Base-by-base conservation (phyloP, 2,329 filamentous ascomycete genomes). In the Cordyceps tenuipes region DNA sequence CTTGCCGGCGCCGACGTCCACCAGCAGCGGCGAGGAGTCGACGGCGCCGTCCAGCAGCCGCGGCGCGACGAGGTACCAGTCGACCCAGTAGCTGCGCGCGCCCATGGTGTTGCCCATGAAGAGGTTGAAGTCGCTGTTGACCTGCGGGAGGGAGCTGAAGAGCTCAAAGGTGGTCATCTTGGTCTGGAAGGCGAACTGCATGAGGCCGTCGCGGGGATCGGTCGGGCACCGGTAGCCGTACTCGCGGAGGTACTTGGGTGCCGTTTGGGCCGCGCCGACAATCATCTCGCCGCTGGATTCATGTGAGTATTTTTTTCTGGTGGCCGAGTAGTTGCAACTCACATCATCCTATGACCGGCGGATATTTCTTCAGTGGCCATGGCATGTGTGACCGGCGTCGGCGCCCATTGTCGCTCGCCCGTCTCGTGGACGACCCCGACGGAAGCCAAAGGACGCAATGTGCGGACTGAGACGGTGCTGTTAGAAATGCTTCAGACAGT, bases 1-100 rank as follows among this genome's bases (percentile, higher is more conserved):
- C 39, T 63, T 66, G 1, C 69, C 68, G 1, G 57, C 70, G 9
- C 68, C 70, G 0, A 72, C 64, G 47, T 72, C 70, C 1, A 72
- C 69, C 0, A 73, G 56, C 0, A 73, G 55, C 1, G 66, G 50
- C 0, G 65, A 57, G 1, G 63, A 29, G 1, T 39, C 21, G 12
- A 59, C 51, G 1, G 64, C 62, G 1, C 67, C 70, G 9, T 66
- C 43, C 4, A 72, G 46, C 2, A 73, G 64, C 3, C 61, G 63
- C 17, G 69, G 65, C 49, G 66, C 17, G 0, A 72, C 65, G 0
- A 70, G 70, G 21, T 59, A 65, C 59, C 59, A 61, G 23, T 56
- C 52, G 8, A 61, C 44, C 59, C 59, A 61, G 29, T 52, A 52
- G 49, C 39, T 39, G 26, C 48, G 48, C 19, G 39, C 36, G 1